phyloP scores from a whole-genome alignment of 805 yeast species.

The Priceomyces melissophilus region DNA sequence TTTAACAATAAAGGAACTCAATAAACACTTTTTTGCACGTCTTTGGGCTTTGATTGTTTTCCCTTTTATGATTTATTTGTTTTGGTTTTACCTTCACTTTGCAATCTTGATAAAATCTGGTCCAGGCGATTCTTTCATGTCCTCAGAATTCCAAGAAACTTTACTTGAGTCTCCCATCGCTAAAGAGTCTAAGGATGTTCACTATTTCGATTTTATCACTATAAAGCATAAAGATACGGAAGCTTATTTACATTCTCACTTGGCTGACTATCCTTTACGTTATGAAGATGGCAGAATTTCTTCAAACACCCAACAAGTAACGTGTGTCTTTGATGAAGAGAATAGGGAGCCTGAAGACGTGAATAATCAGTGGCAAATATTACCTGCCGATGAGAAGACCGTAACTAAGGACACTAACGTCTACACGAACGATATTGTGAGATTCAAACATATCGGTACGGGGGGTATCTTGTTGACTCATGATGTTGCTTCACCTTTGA shows the following conservation, averaged over 20 bases:
- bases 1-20: slow-evolving; percentile 51
- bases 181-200: slow-evolving; percentile 62
- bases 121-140: slow-evolving; percentile 94
- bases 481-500: slow-evolving; percentile 93
- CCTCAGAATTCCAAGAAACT: slow-evolving; percentile 92
- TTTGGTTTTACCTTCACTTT: slow-evolving; percentile 93
- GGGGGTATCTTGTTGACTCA: slow-evolving; percentile 81
- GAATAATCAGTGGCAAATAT: slow-evolving; percentile 83
- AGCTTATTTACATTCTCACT: slow-evolving; percentile 81
- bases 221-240: slow-evolving; percentile 77
- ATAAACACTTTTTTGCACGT: slow-evolving; percentile 74
- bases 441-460: slow-evolving; percentile 79
- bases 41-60: slow-evolving; percentile 65
- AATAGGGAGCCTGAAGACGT: slow-evolving; percentile 36
- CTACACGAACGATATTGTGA: slow-evolving; percentile 65
- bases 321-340: slow-evolving; percentile 52
- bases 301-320: slow-evolving; percentile 92
- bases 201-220: slow-evolving; percentile 74
- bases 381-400: slow-evolving; percentile 54
- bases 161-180: slow-evolving; percentile 80
- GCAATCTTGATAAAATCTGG: slow-evolving; percentile 80
- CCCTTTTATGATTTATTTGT: slow-evolving; percentile 78
- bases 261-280: slow-evolving; percentile 73
- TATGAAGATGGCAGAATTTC: slow-evolving; percentile 96
- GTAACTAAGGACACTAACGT: slow-evolving; percentile 47